phyloP scores from a whole-genome alignment of 164 flowering plant species.

The Liriodendron chinense region DNA sequence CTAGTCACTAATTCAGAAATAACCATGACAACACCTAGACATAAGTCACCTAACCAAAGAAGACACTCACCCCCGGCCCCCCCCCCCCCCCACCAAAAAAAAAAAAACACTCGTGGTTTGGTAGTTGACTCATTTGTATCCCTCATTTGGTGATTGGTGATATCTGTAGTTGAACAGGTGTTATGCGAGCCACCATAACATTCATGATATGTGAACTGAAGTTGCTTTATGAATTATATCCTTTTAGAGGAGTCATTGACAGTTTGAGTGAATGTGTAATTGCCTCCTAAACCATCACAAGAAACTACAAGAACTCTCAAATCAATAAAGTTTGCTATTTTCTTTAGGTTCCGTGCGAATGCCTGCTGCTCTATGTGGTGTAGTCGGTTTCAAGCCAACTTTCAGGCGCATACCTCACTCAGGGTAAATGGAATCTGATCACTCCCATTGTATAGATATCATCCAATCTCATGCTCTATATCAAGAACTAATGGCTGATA shows the following conservation, averaged over 20 bases:
- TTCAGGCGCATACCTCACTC: slow-evolving; percentile 76
- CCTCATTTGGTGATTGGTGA: background rate
- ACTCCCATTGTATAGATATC: background rate
- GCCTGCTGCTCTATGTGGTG: slow-evolving; percentile 98
- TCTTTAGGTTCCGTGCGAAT: slow-evolving; percentile 81
- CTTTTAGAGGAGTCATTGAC: too few species aligned
- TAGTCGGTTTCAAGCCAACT: slow-evolving; percentile 87
- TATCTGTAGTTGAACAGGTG: too few species aligned
- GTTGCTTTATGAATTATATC: too few species aligned
- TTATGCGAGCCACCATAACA: too few species aligned
- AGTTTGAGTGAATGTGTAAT: too few species aligned
- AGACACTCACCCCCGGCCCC: background rate
- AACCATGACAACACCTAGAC: too few species aligned
- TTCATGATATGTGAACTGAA: too few species aligned
- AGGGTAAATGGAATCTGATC: slow-evolving; percentile 44
- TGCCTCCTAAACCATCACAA: background rate
- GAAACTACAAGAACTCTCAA: slow-evolving; percentile 3
- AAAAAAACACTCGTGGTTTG: background rate
- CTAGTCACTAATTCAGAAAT: too few species aligned
- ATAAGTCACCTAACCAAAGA: too few species aligned
- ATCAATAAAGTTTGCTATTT: background rate
- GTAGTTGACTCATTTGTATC: background rate
- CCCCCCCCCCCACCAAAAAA: too few species aligned
- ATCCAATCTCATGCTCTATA: background rate
- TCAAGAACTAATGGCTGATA: background rate